Conservation (phyloP, 1,139 yeast genomes). For the Arxiozyma slooffiae region DNA sequence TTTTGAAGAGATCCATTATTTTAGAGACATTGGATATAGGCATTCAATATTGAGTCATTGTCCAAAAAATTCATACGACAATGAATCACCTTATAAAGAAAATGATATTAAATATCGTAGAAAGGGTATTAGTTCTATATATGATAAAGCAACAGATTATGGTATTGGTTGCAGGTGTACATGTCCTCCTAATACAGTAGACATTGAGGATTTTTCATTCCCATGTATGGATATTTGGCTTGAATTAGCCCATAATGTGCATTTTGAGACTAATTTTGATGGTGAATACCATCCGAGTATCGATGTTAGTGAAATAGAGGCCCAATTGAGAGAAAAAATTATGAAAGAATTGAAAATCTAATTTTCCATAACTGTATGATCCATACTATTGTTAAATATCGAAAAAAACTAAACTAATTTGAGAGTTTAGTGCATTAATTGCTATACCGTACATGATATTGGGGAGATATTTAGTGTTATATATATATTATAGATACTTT, state of each 20-base stretch:
- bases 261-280: conserved; percentile 9
- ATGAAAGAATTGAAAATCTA: background rate
- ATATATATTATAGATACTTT: no score
- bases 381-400: background rate
- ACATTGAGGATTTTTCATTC: conserved; percentile 10
- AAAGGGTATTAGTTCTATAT: conserved; percentile 18
- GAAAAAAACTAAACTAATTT: no score
- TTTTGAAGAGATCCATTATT: conserved; percentile 66
- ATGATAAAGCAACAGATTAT: conserved; percentile 27
- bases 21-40: conserved; percentile 79
- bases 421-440: no score
- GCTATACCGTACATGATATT: no score
- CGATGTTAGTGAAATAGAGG: conserved; percentile 10
- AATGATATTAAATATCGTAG: conserved; percentile 15
- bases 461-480: no score
- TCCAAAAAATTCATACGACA: conserved; percentile 44
- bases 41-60: conserved; percentile 77
- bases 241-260: conserved; percentile 10
- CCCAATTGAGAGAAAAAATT: conserved; percentile 8
- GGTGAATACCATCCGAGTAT: conserved; percentile 9
- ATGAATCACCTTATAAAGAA: conserved; percentile 35
- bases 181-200: conserved; percentile 45
- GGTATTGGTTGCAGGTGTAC: conserved; percentile 84
- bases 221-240: conserved; percentile 13
- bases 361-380: background rate